Evolutionary conservation across 2,329 filamentous ascomycete species (phyloP).

Genomic region (Botryotinia globosa): DNA sequence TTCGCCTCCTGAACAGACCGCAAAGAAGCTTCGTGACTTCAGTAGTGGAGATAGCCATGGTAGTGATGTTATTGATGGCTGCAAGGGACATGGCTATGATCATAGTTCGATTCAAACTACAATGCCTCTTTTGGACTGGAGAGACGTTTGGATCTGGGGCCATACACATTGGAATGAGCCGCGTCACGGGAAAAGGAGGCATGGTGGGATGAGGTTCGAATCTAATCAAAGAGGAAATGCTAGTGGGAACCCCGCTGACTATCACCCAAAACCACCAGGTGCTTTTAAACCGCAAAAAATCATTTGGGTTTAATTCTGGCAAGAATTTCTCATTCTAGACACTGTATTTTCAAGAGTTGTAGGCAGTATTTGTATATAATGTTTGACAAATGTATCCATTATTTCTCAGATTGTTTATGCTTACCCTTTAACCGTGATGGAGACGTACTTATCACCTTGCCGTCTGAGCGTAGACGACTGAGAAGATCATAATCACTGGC

Average conservation of each 20-base stretch:
- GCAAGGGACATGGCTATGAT: neutral
- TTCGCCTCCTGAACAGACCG: neutral
- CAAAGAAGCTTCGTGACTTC: neutral
- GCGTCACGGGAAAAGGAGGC: neutral
- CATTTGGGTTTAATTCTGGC: neutral
- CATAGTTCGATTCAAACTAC: conserved; percentile 9
- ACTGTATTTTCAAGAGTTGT: neutral
- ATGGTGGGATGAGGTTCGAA: conserved; percentile 12
- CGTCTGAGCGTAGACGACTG: too few relatives aligned
- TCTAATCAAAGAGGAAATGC: conserved; percentile 4
- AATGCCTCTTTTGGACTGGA: conserved; percentile 2
- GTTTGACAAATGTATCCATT: neutral
- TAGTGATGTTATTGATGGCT: conserved; percentile 7
- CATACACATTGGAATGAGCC: conserved; percentile 17
- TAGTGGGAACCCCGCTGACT: fast-evolving
- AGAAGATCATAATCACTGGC: neutral
- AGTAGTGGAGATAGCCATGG: neutral
- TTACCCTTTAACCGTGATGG: neutral
- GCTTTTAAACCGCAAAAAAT: neutral
- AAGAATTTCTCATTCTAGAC: too few relatives aligned
- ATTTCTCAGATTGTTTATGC: neutral
- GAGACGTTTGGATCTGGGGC: conserved; percentile 13
- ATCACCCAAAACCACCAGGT: neutral
- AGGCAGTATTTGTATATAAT: neutral
- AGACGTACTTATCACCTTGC: neutral